Base-by-base conservation (phyloP, 2,329 filamentous ascomycete genomes). In the Cladosporium sp. region DNA sequence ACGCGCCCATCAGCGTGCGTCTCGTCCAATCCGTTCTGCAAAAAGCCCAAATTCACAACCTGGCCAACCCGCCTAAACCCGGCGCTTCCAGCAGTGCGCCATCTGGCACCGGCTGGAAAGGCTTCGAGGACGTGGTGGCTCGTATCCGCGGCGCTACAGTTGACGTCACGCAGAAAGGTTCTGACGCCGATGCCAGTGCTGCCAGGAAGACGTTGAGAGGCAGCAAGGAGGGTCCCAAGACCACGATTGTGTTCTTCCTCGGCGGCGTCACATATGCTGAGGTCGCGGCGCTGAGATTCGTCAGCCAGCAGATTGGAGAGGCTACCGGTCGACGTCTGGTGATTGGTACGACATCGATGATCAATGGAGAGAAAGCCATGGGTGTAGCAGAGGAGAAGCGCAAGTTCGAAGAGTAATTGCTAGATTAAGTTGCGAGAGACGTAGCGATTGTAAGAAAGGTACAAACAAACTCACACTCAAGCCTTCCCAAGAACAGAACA, bases 251-350 rank as follows among this genome's bases (percentile, higher is more conserved):
- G n/a, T 96, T 98, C 72, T 98, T 98, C 79, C 82, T 99, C 21
- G 95, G 95, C n/a, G 96, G 95, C 1, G 91, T 99, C 65, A 97
- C 93, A 0, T 97, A 96, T 75, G 94, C 95, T 0, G 95, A 99
- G 79, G 94, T 99, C 76, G 93, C 96, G 49, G 95, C 96, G 24
- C 77, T 99, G 75, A 86, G 96, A 64, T 98, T 97, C 76, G 90
- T 99, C 71, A 92, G 91, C 11, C 88, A 88, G 75, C 89, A 94
- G 78, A 68, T 83, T 66, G 78, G 87, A 86, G 91, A 83, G 68
- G 80, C 76, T 0, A 78, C 85, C 60, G 89, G 90, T 71, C 88
- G 91, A 77, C 92, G 92, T 74, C 90, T 99, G 72, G 84, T 99
- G 59, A 93, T 99, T 74, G 96, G 92, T 77, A 94, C 95, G 59